Evolutionary conservation across 768 basidiomycete species (phyloP).

Genomic region (Inosperma sp.): DNA sequence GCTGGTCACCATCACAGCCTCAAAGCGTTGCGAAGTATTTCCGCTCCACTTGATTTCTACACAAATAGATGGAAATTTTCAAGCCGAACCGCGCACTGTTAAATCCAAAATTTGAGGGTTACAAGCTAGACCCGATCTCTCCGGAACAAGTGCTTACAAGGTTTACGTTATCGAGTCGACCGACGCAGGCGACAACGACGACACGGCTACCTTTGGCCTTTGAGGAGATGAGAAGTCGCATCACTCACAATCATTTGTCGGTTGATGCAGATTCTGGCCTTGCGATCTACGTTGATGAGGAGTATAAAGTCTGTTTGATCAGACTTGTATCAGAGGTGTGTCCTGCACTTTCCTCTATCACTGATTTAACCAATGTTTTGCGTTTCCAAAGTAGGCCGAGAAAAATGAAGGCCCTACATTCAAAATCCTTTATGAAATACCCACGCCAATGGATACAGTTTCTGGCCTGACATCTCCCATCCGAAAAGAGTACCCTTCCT

Average conservation of each 20-base stretch:
- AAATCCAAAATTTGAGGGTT: conserved; percentile 84
- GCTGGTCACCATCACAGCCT: too few relatives aligned
- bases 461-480: conserved; percentile 28
- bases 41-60: too few relatives aligned
- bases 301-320: conserved; percentile 57
- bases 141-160: conserved; percentile 53
- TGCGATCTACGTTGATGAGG: conserved; percentile 65
- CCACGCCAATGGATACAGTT: conserved; percentile 44
- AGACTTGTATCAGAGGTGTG: conserved; percentile 49
- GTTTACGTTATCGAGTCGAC: conserved; percentile 49
- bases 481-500: conserved; percentile 74
- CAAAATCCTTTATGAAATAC: conserved; percentile 54
- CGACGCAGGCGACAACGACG: conserved; percentile 61
- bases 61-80: conserved; percentile 26
- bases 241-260: conserved; percentile 77
- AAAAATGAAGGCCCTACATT: conserved; percentile 47
- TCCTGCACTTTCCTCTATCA: conserved; percentile 8
- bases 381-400: conserved; percentile 45
- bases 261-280: conserved; percentile 41
- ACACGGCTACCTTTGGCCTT: conserved; percentile 62
- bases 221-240: conserved; percentile 78
- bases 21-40: too few relatives aligned
- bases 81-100: conserved; percentile 49
- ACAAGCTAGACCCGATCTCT: conserved; percentile 61
- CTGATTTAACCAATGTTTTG: conserved; percentile 9